Conservation (phyloP, 2,329 filamentous ascomycete genomes). For the Microdochium paspali region DNA sequence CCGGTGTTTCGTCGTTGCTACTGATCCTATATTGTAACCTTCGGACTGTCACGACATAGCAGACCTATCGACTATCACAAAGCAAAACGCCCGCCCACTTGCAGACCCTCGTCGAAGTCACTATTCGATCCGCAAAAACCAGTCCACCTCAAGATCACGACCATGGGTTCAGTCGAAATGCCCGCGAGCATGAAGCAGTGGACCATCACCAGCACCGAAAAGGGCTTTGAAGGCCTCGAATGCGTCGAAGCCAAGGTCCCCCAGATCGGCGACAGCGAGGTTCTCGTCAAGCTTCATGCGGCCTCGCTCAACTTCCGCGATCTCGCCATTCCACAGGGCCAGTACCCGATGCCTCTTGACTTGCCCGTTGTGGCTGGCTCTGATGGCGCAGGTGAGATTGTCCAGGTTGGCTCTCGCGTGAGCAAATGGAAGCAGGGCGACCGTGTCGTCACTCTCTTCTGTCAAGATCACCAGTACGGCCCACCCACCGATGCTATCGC, state of each 20-base stretch:
- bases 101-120: neutral
- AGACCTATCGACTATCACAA: too few species aligned
- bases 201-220: conserved; percentile 38
- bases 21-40: too few species aligned
- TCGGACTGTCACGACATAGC: too few species aligned
- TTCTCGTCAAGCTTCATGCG: conserved; percentile 55
- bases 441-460: conserved; percentile 52
- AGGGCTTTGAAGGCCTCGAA: conserved; percentile 51
- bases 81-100: too few species aligned
- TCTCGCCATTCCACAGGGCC: conserved; percentile 36
- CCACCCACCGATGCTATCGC: conserved; percentile 22
- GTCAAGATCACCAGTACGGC: conserved; percentile 41
- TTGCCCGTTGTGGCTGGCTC: conserved; percentile 38
- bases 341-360: conserved; percentile 32
- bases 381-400: conserved; percentile 43
- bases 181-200: conserved; percentile 33
- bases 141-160: neutral
- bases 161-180: neutral
- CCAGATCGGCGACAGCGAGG: conserved; percentile 57
- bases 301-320: conserved; percentile 48
- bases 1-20: too few species aligned
- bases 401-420: conserved; percentile 39
- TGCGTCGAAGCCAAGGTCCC: conserved; percentile 46
- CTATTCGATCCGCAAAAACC: neutral
- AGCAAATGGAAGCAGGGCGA: conserved; percentile 41